Base-by-base conservation (phyloP, 2,329 filamentous ascomycete species). In the Colletotrichum sp. region DNA sequence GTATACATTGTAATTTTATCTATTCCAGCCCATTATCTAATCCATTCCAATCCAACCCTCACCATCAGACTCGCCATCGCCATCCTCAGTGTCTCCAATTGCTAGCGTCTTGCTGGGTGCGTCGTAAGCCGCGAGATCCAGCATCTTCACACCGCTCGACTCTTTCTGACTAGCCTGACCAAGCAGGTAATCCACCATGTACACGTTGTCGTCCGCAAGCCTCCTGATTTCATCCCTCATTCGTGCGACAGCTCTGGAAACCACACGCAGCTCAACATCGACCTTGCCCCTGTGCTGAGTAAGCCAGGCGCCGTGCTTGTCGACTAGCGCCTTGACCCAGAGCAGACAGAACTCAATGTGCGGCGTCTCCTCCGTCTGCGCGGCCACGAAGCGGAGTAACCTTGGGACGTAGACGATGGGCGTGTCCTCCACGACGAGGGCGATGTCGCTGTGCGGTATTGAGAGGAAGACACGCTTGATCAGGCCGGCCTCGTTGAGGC, bases 341-440 rank as follows among this genome's bases (percentile, higher is more conserved):
- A 96, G 86, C 58, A 99, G 86, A 79, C 97, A 98, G 84, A 98
- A 97, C 84, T 99, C 97, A 6, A 99, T 90, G 86, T 98, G 96
- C 3, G 96, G 96, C 3, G 93, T 96, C 80, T 96, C 92, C 79
- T 98, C 96, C 2, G 95, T 94, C 79, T 98, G 94, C 12, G 93
- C 90, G 4, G 95, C 95, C 8, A 98, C 93, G 77, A 98, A 98
- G 59, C 95, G 93, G 64, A 99, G 87, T 15, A 98, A 87, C 5
- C 95, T 91, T 33, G 94, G 91, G 8, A 99, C 92, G 82, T 99
- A 99, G 33, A 98, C 94, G 1, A 90, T 89, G 1, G 97, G 97
- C 47, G 98, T 86, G 36, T 93, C 91, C 66, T 91, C 92, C 29
- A 98, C 94, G 1, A 98, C 92, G 11, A 98, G 90, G 1, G 90